These are phyloP conservation scores for Solanum hybrid DNA, from an alignment of 305 asterid genomes.

Conservation along the genomic window DNA sequence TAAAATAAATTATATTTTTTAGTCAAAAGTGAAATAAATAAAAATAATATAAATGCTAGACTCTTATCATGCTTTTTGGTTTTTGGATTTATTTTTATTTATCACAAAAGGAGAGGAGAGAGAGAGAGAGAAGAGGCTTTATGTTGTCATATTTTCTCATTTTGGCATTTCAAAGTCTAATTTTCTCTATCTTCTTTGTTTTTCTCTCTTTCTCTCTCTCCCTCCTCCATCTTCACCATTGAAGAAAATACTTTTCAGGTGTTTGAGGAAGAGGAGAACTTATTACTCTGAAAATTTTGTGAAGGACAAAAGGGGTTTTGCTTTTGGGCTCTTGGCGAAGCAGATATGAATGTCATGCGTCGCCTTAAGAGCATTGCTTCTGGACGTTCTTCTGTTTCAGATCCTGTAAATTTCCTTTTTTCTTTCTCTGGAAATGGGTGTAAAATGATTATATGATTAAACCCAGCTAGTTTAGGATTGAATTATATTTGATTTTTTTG, in stretches of 20 bases:
- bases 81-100: conserved; percentile 8
- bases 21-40: not conserved
- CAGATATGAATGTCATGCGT: conserved; percentile 90
- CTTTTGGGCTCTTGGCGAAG: not conserved
- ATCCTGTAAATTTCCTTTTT: conserved; percentile 58
- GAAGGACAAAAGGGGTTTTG: not conserved
- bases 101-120: conserved; percentile 8
- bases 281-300: not conserved
- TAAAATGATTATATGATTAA: not conserved
- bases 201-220: conserved; percentile 2
- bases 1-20: not conserved
- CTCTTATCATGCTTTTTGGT: not conserved
- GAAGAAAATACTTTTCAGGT: not conserved
- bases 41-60: not conserved
- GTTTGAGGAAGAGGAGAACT: conserved; percentile 10
- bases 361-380: conserved; percentile 99
- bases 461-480: not conserved
- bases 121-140: conserved; percentile 11
- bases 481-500: not conserved
- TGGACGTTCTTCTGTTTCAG: conserved; percentile 91
- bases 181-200: not conserved
- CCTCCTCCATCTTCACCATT: not conserved
- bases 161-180: not conserved
- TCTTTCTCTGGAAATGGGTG: not conserved
- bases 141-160: not conserved